Base-by-base conservation (phyloP, 2,329 filamentous ascomycete species). In the Paecilomyces niveus region DNA sequence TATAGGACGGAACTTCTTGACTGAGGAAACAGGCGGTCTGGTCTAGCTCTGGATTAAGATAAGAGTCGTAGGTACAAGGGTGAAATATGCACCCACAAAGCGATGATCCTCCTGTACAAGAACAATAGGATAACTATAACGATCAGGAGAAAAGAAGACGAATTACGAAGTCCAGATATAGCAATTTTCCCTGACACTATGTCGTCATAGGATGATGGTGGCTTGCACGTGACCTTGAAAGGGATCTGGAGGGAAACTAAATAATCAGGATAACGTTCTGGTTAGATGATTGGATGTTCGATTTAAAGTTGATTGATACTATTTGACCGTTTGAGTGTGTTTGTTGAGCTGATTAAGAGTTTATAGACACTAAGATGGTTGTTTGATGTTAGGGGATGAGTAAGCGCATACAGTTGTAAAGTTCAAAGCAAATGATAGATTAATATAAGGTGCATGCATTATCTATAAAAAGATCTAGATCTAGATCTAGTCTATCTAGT, bases 401-500 rank as follows among this genome's bases (percentile, higher is more conserved):
- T 3, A 22, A 22, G 22, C 3, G 22, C 22, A n/a, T n/a, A n/a
- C n/a, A n/a, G 24, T 26, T 26, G 24, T 5, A 26, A 26, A 26
- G 5, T 26, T 26, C 24, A 26, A 26, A 26, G 24, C 5, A 3
- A 7, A 29, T 29, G 2, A 29, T 4, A 3, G 22, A 22, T 22
- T 29, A 29, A 29, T 4, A 29, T 29, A 29, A 29, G 35, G 7
- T 39, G 32, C 10, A 13, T 3, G 13, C 9, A 33, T 13, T 33
- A 11, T 33, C 10, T 33, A 1, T 33, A n/a, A 18, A 18, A 45
- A n/a, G 6, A 45, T 39, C 35, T 22, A 29, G 26, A 5, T 29
- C 26, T 45, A 45, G 35, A 39, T 54, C 50, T 54, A 54, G 55
- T 32, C 24, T 26, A 45, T 31, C 33, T 50, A 52, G 35, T 68